Evolutionary conservation across 2,329 filamentous ascomycete genomes (phyloP).

Genomic region (Exophiala sp.): DNA sequence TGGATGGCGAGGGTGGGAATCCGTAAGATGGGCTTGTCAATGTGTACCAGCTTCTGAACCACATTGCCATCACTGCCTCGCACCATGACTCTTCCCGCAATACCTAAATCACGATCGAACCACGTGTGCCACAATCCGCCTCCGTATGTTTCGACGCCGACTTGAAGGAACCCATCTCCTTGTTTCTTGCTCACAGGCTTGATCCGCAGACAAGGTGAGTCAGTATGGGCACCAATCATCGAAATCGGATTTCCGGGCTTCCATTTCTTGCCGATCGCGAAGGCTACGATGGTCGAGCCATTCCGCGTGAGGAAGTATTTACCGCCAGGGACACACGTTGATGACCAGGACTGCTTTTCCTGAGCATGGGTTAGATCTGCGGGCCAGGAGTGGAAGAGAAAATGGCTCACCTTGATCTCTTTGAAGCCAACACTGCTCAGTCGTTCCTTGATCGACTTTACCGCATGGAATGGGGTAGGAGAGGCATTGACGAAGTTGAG

Average conservation of each 20-base stretch:
- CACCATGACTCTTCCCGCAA: constrained; percentile 84
- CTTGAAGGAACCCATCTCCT: constrained; percentile 80
- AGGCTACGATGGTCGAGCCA: constrained; percentile 83
- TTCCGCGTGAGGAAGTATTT: constrained; percentile 97
- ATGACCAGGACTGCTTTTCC: constrained; percentile 85
- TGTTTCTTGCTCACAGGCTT: constrained; percentile 92
- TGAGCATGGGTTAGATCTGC: constrained; percentile 30
- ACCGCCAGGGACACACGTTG: constrained; percentile 71
- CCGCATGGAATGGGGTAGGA: constrained; percentile 92
- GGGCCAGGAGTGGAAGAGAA: background rate
- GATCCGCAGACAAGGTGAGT: constrained; percentile 83
- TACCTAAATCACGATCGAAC: constrained; percentile 91
- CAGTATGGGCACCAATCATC: constrained; percentile 94
- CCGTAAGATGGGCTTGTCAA: constrained; percentile 81
- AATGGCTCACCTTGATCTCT: constrained; percentile 59
- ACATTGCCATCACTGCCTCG: constrained; percentile 67
- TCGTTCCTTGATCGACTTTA: constrained; percentile 67
- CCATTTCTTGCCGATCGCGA: constrained; percentile 87
- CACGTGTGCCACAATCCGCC: constrained; percentile 96
- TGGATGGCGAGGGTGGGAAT: constrained; percentile 94
- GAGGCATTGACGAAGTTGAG: constrained; percentile 90
- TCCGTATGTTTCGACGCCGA: constrained; percentile 94
- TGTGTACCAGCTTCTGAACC: constrained; percentile 77
- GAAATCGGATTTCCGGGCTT: constrained; percentile 81
- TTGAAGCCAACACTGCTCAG: constrained; percentile 80